Percentiles rank a stretch among this genome's conserved stretches.
phyloP scores from a whole-genome alignment of 2,329 filamentous ascomycete genomes.

The Exserohilum rostratum region DNA sequence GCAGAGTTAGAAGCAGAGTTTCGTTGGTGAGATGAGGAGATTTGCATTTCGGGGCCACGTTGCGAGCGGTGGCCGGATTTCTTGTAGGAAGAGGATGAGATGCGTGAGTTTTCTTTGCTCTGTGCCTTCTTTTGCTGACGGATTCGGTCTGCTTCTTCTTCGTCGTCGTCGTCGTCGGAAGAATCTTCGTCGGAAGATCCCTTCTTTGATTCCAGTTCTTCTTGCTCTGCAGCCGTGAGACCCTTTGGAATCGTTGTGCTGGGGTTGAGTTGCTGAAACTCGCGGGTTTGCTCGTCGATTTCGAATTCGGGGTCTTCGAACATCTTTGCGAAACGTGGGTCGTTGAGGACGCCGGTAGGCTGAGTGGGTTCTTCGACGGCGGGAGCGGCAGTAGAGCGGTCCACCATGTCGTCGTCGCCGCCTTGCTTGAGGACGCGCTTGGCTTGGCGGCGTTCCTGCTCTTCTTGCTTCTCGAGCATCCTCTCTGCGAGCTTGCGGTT shows the following conservation, averaged over 20 bases:
- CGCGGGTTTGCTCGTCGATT: constrained; percentile 85
- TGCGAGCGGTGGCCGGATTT: constrained; percentile 59
- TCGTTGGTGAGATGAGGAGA: constrained; percentile 55
- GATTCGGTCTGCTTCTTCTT: not conserved
- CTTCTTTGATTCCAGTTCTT: constrained; percentile 56
- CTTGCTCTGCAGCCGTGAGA: constrained; percentile 66
- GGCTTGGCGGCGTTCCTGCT: constrained; percentile 58
- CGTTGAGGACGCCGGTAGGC: constrained; percentile 68
- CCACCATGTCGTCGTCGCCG: constrained; percentile 57
- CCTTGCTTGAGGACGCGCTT: constrained; percentile 62
- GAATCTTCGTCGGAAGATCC: constrained; percentile 45
- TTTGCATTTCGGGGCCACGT: constrained; percentile 57
- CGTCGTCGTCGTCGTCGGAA: constrained; percentile 38
- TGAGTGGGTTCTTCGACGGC: constrained; percentile 54
- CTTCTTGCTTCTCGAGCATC: constrained; percentile 72
- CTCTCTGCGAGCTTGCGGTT: constrained; percentile 76
- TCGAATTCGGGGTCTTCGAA: constrained; percentile 94
- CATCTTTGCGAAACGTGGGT: constrained; percentile 83
- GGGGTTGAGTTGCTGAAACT: constrained; percentile 89
- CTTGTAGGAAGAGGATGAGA: constrained; percentile 69
- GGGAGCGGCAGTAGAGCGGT: constrained; percentile 38
- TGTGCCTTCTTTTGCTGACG: constrained; percentile 33
- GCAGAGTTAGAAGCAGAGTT: constrained; percentile 28
- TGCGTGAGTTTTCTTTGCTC: constrained; percentile 50
- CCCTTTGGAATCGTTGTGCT: constrained; percentile 68